Base-by-base conservation (phyloP, 352 stramenopile species). In the Phytophthora crassamura region DNA sequence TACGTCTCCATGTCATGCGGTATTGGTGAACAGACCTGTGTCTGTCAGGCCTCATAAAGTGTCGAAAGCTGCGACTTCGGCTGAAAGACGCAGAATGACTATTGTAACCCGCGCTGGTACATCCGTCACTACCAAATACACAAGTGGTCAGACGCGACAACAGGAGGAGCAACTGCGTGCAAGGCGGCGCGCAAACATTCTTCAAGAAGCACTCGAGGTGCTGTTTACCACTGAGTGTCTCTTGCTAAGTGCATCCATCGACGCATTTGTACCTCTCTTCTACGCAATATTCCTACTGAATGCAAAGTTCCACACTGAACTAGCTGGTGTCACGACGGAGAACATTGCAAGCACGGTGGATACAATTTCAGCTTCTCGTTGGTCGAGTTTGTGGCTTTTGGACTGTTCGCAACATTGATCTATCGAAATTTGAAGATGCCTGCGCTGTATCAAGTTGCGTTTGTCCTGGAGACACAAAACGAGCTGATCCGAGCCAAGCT, bases 171-270 rank as follows among this genome's bases (percentile, higher is more conserved):
- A 52, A 15, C 45, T n/a, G 7, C 8, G 36, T n/a, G 11, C 20
- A 33, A 33, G 25, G 8, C 22, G 16, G 43, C 18, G 34, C 20
- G 9, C 5, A 8, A 40, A 30, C 5, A 20, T 67, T 6, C 43
- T 67, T 25, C 15, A 12, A 34, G 57, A 73, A 48, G 36, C 65
- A 1, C 59, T 77, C 0, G 48, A 64, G 30, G 41, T 65, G 0
- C 16, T 77, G 4, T 82, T 75, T 41, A 72, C 69, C 10, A 50
- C 51, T 5, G 69, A 84, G 38, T 84, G 69, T 49, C 51, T 73
- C 7, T 39, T 69, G 5, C 60, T 84, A 0, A 63, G 64, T 16
- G 69, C 75, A 33, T 79, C 70, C 38, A 53, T 73, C 2, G 75
- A 82, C 18, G 59, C 65, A 9, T 34, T 76, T 32, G 65, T 84